Conservation (phyloP, 2,329 filamentous ascomycete species). For the Talaromyces sp. region DNA sequence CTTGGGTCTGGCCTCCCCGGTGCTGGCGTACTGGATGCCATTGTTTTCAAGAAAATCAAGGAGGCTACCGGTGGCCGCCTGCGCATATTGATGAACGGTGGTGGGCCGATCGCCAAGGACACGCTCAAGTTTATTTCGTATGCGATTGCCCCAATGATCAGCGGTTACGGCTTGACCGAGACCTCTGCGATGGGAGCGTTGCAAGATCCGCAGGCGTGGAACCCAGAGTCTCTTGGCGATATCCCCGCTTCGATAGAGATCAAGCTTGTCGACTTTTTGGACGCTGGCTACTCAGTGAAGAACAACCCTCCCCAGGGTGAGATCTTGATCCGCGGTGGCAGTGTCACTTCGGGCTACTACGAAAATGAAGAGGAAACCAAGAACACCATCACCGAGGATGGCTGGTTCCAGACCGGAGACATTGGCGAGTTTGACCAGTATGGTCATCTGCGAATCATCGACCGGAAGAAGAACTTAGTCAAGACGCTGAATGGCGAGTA, state of each 20-base stretch:
- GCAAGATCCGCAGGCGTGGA: slow-evolving; percentile 76
- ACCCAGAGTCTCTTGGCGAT: slow-evolving; percentile 69
- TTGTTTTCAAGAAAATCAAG: slow-evolving; percentile 90
- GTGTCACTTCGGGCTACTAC: slow-evolving; percentile 74
- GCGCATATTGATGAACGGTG: slow-evolving; percentile 89
- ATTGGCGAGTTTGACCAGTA: slow-evolving; percentile 81
- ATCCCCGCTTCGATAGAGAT: slow-evolving; percentile 73
- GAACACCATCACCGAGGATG: slow-evolving; percentile 71
- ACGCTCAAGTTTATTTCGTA: slow-evolving; percentile 89
- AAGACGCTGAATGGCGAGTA: slow-evolving; percentile 96
- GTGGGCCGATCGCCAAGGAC: slow-evolving; percentile 80
- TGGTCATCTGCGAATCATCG: slow-evolving; percentile 81
- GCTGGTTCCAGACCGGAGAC: slow-evolving; percentile 96
- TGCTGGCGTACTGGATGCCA: slow-evolving; percentile 60
- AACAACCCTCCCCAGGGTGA: slow-evolving; percentile 81
- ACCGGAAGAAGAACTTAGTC: slow-evolving; percentile 96
- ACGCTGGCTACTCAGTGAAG: slow-evolving; percentile 77
- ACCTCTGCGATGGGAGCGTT: slow-evolving; percentile 63
- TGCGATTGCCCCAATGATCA: slow-evolving; percentile 89
- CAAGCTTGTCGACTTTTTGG: slow-evolving; percentile 85
- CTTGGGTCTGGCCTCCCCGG: slow-evolving; percentile 49
- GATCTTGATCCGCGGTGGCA: slow-evolving; percentile 77
- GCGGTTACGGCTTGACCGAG: slow-evolving; percentile 91
- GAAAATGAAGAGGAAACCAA: slow-evolving; percentile 80
- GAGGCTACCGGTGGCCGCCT: slow-evolving; percentile 83